Evolutionary conservation across 2,329 filamentous ascomycete genomes (phyloP).

Genomic region (Hymenoscyphus infarciens): DNA sequence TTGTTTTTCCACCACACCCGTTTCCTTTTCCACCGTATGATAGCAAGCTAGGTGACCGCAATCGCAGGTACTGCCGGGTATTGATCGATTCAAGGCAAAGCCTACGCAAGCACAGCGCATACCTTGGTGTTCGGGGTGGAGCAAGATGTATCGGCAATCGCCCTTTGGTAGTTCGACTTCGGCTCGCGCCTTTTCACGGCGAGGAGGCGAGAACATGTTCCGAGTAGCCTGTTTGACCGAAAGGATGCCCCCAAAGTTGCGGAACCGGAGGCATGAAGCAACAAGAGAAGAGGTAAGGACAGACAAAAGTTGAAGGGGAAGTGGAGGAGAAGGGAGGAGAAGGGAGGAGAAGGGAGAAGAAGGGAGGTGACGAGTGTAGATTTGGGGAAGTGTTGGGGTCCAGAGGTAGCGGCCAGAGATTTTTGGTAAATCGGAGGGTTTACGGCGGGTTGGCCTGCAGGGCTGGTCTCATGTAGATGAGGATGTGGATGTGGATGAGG

Average conservation of each 20-base stretch:
- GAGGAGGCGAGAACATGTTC: slow-evolving; percentile 32
- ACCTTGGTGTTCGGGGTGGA: slow-evolving; percentile 54
- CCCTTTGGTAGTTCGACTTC: slow-evolving; percentile 53
- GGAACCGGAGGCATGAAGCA: slow-evolving; percentile 26
- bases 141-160: slow-evolving; percentile 57
- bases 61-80: slow-evolving; percentile 53
- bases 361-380: background rate
- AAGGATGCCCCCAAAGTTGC: slow-evolving; percentile 25
- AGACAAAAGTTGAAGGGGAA: slow-evolving; percentile 7
- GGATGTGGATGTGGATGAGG: too few relatives aligned
- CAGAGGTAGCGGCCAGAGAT: background rate
- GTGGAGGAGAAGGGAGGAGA: background rate
- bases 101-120: slow-evolving; percentile 56
- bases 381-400: background rate
- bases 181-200: slow-evolving; percentile 29
- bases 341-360: background rate
- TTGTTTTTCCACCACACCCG: slow-evolving; percentile 42
- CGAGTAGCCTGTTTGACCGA: slow-evolving; percentile 20
- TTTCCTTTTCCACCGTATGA: slow-evolving; percentile 45
- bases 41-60: slow-evolving; percentile 60
- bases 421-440: background rate
- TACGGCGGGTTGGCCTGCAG: background rate
- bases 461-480: slow-evolving; percentile 1
- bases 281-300: slow-evolving; percentile 17
- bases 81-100: slow-evolving; percentile 51